A percentile compares a stretch with the other conserved stretches of the same genome.
Evolutionary conservation across 306 rosid species (phyloP).

Genomic region (Cicer arietinum): DNA sequence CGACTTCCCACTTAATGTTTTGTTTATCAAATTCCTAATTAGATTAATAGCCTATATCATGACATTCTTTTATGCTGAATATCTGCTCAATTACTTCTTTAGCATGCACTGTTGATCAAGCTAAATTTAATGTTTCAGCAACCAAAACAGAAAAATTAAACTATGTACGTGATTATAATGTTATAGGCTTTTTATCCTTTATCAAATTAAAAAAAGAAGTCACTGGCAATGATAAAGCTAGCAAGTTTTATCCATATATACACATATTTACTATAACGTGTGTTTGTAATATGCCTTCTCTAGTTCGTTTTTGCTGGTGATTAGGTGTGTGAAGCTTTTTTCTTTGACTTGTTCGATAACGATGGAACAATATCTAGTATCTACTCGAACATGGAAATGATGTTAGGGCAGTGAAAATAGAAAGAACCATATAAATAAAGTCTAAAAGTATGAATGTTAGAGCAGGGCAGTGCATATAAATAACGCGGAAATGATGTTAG

Average conservation of each 20-base stretch:
- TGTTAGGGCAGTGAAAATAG: background rate
- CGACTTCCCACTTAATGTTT: background rate
- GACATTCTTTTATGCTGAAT: background rate
- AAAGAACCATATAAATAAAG: too few relatives aligned
- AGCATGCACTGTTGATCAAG: slow-evolving; percentile 15
- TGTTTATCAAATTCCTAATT: background rate
- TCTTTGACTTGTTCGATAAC: background rate
- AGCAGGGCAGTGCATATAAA: too few relatives aligned
- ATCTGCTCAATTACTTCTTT: slow-evolving; percentile 1
- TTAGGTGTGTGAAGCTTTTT: background rate
- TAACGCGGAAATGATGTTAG: slow-evolving; percentile 20
- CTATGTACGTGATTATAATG: background rate
- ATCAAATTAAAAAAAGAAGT: background rate
- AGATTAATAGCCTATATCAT: background rate
- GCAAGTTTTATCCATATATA: background rate
- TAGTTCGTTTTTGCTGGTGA: slow-evolving; percentile 18
- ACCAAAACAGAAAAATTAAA: background rate
- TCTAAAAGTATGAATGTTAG: too few relatives aligned
- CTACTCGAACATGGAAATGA: slow-evolving; percentile 13
- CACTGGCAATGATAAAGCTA: background rate
- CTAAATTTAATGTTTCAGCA: slow-evolving; percentile 21
- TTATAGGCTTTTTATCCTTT: slow-evolving; percentile 11
- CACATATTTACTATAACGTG: background rate
- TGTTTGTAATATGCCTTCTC: slow-evolving; percentile 4
- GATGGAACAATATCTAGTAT: background rate